Evolutionary conservation across 306 rosid species (phyloP), one percentile per base, ranked within the genome.

Genomic region (Cucumis hystrix): DNA sequence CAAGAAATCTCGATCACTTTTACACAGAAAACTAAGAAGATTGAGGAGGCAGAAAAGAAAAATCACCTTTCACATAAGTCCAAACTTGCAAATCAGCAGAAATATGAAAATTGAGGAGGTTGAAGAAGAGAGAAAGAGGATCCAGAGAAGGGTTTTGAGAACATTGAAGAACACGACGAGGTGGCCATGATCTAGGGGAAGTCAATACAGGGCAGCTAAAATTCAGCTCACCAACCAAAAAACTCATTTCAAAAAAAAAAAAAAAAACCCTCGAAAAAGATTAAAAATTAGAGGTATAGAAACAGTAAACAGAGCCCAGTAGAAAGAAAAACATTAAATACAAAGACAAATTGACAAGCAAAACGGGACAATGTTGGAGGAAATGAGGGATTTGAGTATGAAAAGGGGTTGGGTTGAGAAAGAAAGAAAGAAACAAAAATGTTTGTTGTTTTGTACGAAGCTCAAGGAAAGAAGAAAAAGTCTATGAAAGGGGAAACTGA

Each of bases 141-240:
- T 51, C 54, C 62, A 60, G 57, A 79, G 68, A 56, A 54, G 78
- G 71, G 60, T 55, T 14, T 65, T 37, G 83, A 72, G 66, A 69
- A 74, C 17, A 72, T 79, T 77, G 62, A 62, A 70, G 51, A 69
- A 82, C 59, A 81, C 40, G 76, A 78, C 80, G 80, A 85, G 87
- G 83, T 35, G 45, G 51, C 83, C 89, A 86, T 82, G 85, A 82
- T 82, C 85, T 62, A 39, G 80, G 80, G 84, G 77, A 80, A 75
- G 86, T 82, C 87, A 80, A 79, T 47, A 77, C 56, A 21, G 28
- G 83, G 87, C 91, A 86, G 89, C 91, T 83, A 79, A 78, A 79
- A 80, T 83, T 82, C 66, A 75, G 89, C 76, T 82, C 81, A 87
- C 82, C 88, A 88, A 85, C 87, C 84, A 28, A 67, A 40, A 76